Evolutionary conservation across 495 filamentous ascomycete genomes (phyloP).

Genomic region (Podospora pseudocomata): DNA sequence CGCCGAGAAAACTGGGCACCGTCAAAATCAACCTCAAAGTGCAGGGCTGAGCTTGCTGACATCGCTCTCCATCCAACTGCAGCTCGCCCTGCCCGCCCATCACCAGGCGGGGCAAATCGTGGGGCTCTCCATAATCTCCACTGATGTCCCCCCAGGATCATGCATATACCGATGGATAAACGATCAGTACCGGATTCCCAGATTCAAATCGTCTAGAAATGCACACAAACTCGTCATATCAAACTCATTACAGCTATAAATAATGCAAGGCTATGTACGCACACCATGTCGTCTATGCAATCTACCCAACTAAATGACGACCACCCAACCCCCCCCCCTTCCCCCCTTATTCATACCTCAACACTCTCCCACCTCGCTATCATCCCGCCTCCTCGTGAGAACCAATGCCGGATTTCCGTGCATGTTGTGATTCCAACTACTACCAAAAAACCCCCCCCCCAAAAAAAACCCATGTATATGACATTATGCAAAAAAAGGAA

Average conservation of each 20-base stretch:
- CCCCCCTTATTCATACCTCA: too few relatives aligned
- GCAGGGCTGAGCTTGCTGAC: background rate
- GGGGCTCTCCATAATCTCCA: background rate
- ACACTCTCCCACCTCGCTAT: background rate
- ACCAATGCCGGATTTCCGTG: background rate
- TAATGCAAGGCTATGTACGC: background rate
- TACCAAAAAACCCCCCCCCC: background rate
- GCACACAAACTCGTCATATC: background rate
- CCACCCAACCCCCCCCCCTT: too few relatives aligned
- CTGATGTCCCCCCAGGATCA: background rate
- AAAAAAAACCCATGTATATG: background rate
- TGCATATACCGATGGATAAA: background rate
- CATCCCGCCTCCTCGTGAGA: background rate
- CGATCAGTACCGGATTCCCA: too few relatives aligned
- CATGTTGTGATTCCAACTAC: background rate
- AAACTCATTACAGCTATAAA: background rate
- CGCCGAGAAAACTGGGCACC: background rate
- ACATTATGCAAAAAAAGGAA: background rate
- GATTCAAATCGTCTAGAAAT: background rate
- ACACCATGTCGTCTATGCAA: background rate
- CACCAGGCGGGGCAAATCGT: background rate
- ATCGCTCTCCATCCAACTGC: background rate
- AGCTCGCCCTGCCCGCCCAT: background rate
- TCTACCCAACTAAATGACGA: background rate
- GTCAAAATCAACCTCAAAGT: background rate